Evolutionary conservation across 805 yeast genomes (phyloP), one percentile per base, ranked within the genome.

Genomic region (Metschnikowia amazonensis): DNA sequence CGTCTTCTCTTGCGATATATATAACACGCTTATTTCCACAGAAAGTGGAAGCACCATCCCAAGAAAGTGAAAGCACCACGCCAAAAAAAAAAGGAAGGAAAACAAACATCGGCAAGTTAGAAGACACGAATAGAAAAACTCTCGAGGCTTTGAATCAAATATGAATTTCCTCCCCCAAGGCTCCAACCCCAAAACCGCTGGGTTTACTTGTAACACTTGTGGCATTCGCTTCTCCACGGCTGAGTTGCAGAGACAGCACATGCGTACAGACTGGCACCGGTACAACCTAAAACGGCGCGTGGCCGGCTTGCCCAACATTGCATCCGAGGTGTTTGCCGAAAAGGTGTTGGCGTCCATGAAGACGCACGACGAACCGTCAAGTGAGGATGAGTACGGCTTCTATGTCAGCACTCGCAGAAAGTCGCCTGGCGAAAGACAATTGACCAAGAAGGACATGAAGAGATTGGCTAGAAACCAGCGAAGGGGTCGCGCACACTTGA

Each of bases 231-330:
- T 94, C 60, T 79, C 83, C 35, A 74, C 82, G 30, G 84, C 95
- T n/a, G 94, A 84, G 51, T 73, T 82, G 47, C 99, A 94, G 68
- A 76, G 98, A 51, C 77, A 76, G 52, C 99, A 94, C 63, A 94
- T 94, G 99, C 89, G 87, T 62, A 83, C 96, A 2, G 99, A 94
- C 46, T 94, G 99, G 99, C 99, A 94, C 62, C 77, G 99, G 51
- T 94, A 94, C 66, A 94, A 94, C 60, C 75, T 94, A 60, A 94
- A 94, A 62, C 81, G 99, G 68, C 79, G 96, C 58, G 96, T 94
- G 27, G 96, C 97, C 1, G 69, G 67, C 48, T 60, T 74, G 52
- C 76, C 78, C 2, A 60, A 73, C 14, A 69, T 74, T 23, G 64
- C 67, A 43, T 75, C 74, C 39, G 73, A 65, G n/a, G 56, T 65